Conservation (phyloP, 2,329 filamentous ascomycete species). For the Neobulgaria alba region DNA sequence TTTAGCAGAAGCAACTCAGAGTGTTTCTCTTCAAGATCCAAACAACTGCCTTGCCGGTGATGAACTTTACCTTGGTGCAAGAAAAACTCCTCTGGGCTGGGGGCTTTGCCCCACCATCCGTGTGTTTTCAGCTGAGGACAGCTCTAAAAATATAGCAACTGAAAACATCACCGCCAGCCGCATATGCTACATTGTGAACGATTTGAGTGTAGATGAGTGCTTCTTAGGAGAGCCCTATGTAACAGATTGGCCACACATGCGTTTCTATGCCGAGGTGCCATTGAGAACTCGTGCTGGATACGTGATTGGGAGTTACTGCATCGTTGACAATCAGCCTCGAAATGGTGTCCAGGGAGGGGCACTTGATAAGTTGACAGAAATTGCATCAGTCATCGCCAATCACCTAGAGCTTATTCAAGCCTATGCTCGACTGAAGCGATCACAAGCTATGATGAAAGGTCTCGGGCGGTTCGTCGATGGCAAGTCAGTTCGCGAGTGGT, state of each 20-base stretch:
- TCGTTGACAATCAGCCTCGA: conserved; percentile 47
- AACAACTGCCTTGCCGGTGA: conserved; percentile 8
- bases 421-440: conserved; percentile 40
- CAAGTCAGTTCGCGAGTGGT: conserved; percentile 27
- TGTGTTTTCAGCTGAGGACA: conserved; percentile 14
- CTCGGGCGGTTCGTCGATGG: conserved; percentile 44
- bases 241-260: conserved; percentile 14
- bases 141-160: conserved; percentile 6
- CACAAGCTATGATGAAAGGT: conserved; percentile 43
- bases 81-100: conserved; percentile 10
- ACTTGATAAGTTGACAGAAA: conserved; percentile 44
- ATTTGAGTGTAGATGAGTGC: conserved; percentile 13
- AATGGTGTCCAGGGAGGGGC: conserved; percentile 40
- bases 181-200: conserved; percentile 16
- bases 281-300: conserved; percentile 16
- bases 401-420: conserved; percentile 45
- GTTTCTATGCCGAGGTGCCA: conserved; percentile 23
- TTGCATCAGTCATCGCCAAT: conserved; percentile 46
- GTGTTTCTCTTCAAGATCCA: conserved; percentile 12
- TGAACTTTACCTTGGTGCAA: conserved; percentile 15
- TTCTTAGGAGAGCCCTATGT: conserved; percentile 17
- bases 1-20: conserved; percentile 18
- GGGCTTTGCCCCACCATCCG: conserved; percentile 20
- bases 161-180: conserved; percentile 10
- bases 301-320: conserved; percentile 51